Conservation (phyloP, 257 asterid genomes). For the Primulina eburnea region DNA sequence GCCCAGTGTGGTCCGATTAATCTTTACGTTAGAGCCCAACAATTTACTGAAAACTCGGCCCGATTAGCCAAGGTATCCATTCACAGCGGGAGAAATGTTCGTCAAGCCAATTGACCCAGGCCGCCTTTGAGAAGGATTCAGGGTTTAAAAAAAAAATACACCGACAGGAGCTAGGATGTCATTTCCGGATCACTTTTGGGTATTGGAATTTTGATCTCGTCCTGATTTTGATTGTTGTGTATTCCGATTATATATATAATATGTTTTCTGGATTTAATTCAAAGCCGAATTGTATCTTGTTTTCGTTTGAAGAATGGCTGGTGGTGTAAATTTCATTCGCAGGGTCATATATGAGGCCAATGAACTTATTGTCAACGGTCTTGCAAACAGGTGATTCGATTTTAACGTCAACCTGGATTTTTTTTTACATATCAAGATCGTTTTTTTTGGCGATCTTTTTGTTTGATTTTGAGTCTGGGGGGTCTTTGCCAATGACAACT, state of each 20-base stretch:
- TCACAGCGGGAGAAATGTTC: too few species aligned
- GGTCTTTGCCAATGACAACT: conserved; percentile 36
- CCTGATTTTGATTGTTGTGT: not conserved
- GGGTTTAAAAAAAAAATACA: too few species aligned
- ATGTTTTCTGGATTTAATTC: not conserved
- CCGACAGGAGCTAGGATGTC: conserved; percentile 23
- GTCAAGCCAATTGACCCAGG: too few species aligned
- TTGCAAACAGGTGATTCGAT: conserved; percentile 60
- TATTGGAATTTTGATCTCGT: not conserved
- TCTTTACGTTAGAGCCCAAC: not conserved
- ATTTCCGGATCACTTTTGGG: conserved; percentile 14
- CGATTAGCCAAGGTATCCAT: conserved; percentile 27
- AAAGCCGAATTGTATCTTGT: not conserved
- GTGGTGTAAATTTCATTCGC: conserved; percentile 72
- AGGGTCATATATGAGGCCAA: conserved; percentile 64
- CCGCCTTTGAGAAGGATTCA: conserved; percentile 16
- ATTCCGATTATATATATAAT: not conserved
- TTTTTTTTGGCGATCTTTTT: not conserved
- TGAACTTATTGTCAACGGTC: conserved; percentile 44
- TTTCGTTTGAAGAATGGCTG: conserved; percentile 48
- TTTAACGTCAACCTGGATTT: not conserved
- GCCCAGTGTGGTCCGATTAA: not conserved
- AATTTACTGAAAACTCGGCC: not conserved
- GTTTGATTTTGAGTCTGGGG: not conserved
- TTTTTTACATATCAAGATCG: not conserved